Evolutionary conservation across 169 alveolate species (phyloP), one percentile per base, ranked within the genome.

Genomic region (Eimeria zaria): DNA sequence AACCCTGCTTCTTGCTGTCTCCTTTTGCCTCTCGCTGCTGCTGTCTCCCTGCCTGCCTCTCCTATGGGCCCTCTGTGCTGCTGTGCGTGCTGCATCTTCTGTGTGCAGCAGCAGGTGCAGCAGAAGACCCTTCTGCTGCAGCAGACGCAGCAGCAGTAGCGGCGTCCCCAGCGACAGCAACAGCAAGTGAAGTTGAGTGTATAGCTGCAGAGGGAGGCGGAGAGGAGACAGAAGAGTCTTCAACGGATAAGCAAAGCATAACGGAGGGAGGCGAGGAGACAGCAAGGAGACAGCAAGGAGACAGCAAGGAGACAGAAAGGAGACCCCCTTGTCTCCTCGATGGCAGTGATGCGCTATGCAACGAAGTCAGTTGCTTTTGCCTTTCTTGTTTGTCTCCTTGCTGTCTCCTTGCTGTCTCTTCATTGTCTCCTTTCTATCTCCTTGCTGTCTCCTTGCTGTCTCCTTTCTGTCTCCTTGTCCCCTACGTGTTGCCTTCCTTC

Each of bases 341-440:
- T 36, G 88, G 88, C 88, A 81, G 71, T 46, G 89, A 81, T 46
- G 89, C 89, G 39, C 46, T 81, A 8, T 81, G 89, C 89, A 81
- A 81, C 9, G 89, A 81, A 46, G 89, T 81, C 18, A 16, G 88
- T 7, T 46, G 53, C n/a, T n/a, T n/a, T n/a, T n/a, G n/a, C n/a
- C n/a, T n/a, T n/a, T n/a, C n/a, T n/a, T n/a, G n/a, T n/a, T n/a
- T 51, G 58, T 58, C 67, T 58, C 67, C 67, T 58, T 18, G 67
- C 27, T 58, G 67, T 58, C 67, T 18, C 67, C 67, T 58, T 18
- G 16, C 67, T 58, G 27, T 58, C 27, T 58, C 27, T 36, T 27
- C 84, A 6, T 30, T n/a, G n/a, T n/a, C n/a, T n/a, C n/a, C n/a
- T n/a, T n/a, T n/a, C 78, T 67, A 48, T 67, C 78, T 67, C 78